phyloP scores from a whole-genome alignment of 345 rosid genomes.

The Isatis tinctoria region DNA sequence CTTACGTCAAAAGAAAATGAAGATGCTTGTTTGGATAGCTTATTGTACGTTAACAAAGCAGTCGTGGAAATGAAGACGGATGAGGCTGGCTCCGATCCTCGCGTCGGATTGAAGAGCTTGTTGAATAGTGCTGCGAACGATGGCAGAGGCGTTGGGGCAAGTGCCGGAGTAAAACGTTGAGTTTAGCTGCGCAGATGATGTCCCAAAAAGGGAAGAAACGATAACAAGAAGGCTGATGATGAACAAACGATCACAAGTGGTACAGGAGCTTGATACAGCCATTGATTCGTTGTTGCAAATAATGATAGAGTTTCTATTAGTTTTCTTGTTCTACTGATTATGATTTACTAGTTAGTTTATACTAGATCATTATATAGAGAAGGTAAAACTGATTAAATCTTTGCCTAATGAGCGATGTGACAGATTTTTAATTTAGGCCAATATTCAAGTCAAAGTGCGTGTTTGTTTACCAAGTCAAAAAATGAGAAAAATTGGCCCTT shows the following conservation, averaged over 20 bases:
- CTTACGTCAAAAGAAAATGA: not conserved
- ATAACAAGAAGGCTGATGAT: conserved; percentile 12
- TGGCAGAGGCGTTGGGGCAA: conserved; percentile 61
- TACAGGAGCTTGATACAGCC: conserved; percentile 11
- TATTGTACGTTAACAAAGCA: conserved; percentile 63
- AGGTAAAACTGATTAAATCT: not conserved
- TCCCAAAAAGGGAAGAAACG: conserved; percentile 7
- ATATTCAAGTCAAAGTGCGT: not conserved
- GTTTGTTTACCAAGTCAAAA: conserved; percentile 23
- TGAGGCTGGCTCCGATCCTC: conserved; percentile 70
- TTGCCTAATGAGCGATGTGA: not conserved
- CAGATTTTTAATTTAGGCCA: not conserved
- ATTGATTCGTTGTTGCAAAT: not conserved
- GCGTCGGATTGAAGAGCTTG: conserved; percentile 58
- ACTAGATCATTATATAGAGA: conserved; percentile 4
- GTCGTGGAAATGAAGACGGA: conserved; percentile 84
- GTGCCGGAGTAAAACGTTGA: conserved; percentile 51
- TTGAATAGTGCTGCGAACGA: conserved; percentile 48
- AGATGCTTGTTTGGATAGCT: not conserved
- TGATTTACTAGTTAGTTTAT: conserved; percentile 2
- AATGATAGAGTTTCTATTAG: not conserved
- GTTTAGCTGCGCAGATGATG: conserved; percentile 41
- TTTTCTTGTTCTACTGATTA: not conserved
- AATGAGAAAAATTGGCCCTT: conserved; percentile 8
- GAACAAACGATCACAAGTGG: not conserved